Conservation (phyloP, 371 early-diverging fungal species). For the Mucor racemosus region DNA sequence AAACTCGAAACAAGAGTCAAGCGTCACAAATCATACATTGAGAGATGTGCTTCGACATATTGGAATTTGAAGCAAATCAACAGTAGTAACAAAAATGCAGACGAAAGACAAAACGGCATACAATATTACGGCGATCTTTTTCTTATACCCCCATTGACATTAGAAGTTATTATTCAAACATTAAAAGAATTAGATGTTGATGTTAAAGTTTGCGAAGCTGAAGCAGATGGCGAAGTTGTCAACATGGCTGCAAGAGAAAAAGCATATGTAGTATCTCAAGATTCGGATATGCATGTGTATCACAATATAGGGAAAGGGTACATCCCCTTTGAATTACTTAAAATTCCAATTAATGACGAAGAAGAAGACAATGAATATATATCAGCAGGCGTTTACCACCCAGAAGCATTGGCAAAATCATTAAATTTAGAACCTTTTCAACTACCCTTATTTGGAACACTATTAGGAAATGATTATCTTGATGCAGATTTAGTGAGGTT, state of each 20-base stretch:
- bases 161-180: conserved; percentile 58
- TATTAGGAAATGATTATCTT: conserved; percentile 64
- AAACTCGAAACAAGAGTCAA: conserved; percentile 56
- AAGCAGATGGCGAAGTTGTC: conserved; percentile 62
- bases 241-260: conserved; percentile 42
- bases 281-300: conserved; percentile 64
- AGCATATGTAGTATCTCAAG: conserved; percentile 61
- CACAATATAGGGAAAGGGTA: conserved; percentile 58
- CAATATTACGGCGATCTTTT: conserved; percentile 46
- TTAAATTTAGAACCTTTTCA: conserved; percentile 37
- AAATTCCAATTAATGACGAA: conserved; percentile 26
- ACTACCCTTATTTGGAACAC: conserved; percentile 58
- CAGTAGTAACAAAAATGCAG: conserved; percentile 14
- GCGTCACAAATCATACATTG: conserved; percentile 57
- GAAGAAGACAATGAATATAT: conserved; percentile 14
- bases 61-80: conserved; percentile 35
- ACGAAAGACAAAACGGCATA: conserved; percentile 19
- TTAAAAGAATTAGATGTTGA: conserved; percentile 33
- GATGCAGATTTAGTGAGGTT: conserved; percentile 30
- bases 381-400: conserved; percentile 51
- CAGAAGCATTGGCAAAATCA: conserved; percentile 38
- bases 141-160: conserved; percentile 57
- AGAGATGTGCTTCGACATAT: conserved; percentile 24
- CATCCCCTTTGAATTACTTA: conserved; percentile 55
- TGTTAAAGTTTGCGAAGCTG: conserved; percentile 49